Evolutionary conservation across 768 basidiomycete genomes (phyloP), one percentile per base, ranked within the genome.

Genomic region (Lactarius psammicola): DNA sequence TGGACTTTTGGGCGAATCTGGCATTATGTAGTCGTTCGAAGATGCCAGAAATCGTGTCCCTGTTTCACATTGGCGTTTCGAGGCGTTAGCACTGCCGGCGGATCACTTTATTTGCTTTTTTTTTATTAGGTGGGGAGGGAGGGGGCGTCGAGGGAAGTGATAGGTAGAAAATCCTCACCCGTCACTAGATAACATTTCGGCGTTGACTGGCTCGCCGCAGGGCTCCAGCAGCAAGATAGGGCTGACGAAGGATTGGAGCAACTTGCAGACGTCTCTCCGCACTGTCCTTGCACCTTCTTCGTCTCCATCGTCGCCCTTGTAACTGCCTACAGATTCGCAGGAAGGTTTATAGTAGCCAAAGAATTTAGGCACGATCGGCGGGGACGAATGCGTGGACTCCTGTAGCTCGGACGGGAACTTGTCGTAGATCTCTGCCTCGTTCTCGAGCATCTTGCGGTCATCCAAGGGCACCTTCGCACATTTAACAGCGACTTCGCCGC

Each of bases 291-390:
- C 15, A 18, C 23, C 18, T 10, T 60, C 30, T 4, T 6, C 17
- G 7, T 46, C n/a, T 8, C 26, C 6, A 10, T 20, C 53, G 18
- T 20, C 30, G 15, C 15, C 5, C 2, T 8, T 28, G 20, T 58
- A 10, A 23, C 4, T 9, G 9, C 57, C 23, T 10, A 59, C 65
- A 13, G 62, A 40, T 18, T 74, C 69, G 2, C 59, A 54, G 1
- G 68, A 64, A 0, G 77, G 78, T 0, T 69, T 71, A 68, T 87
- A 88, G 73, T 84, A 85, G 1, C 88, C 87, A 68, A 85, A 88
- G 73, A 82, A 88, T 71, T 87, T 85, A 0, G 87, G 87, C 3
- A 84, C 82, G 56, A 87, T 56, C 0, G 87, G 79, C 8, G 78
- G 75, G 3, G 84, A 83, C 0, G 81, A 78, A 65, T 72, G 80